Evolutionary conservation across 352 stramenopile genomes (phyloP).

Genomic region (Phytophthora pseudosyringae): DNA sequence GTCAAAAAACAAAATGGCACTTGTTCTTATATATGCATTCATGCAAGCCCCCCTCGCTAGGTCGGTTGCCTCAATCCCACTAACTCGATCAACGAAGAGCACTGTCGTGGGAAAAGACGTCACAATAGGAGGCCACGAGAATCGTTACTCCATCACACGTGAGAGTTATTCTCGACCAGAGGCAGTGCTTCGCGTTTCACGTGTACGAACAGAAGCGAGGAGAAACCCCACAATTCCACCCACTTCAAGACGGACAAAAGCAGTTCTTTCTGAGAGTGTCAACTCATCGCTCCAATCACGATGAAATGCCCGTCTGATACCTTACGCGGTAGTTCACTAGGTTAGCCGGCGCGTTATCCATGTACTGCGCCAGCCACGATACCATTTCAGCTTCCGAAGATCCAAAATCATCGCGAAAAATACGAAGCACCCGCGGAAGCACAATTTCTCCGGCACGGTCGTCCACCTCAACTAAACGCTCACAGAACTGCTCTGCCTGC

Average conservation of each 20-base stretch:
- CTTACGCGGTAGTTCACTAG: conserved; percentile 81
- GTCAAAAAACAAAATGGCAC: neutral
- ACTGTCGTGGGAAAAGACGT: conserved; percentile 11
- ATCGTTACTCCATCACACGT: conserved; percentile 22
- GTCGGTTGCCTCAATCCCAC: conserved; percentile 18
- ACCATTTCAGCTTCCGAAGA: conserved; percentile 87
- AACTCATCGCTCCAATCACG: conserved; percentile 41
- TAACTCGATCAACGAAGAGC: conserved; percentile 23
- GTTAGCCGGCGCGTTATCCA: conserved; percentile 71
- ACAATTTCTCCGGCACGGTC: conserved; percentile 59
- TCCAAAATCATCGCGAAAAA: conserved; percentile 89
- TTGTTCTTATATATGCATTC: conserved; percentile 20
- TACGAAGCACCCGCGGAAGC: conserved; percentile 77
- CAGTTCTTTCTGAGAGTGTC: conserved; percentile 7
- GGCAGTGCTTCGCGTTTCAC: neutral
- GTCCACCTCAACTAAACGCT: conserved; percentile 68
- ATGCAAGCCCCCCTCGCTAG: conserved; percentile 13
- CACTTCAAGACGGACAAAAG: conserved; percentile 20
- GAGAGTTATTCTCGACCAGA: neutral
- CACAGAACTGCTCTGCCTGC: conserved; percentile 81
- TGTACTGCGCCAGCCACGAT: conserved; percentile 87
- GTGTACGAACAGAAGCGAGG: conserved; percentile 14
- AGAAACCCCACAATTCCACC: conserved; percentile 3
- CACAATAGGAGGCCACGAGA: conserved; percentile 14
- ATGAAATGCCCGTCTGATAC: conserved; percentile 75